Conservation (phyloP, 345 rosid genomes). For the Sonneratia caseolaris region DNA sequence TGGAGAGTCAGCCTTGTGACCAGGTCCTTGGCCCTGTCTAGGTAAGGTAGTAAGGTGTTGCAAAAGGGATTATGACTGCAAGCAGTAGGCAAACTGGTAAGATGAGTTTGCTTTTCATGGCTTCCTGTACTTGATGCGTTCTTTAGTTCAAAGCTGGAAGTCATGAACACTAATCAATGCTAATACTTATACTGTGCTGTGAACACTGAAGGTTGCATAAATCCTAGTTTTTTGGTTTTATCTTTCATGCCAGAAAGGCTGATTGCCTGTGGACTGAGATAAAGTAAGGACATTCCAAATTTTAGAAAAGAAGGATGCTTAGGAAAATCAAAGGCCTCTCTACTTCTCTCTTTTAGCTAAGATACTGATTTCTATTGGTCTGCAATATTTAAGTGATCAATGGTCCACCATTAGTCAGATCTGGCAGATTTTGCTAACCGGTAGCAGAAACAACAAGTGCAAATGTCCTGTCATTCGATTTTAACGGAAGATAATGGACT, state of each 20-base stretch:
- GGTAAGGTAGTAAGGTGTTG: conserved; percentile 18
- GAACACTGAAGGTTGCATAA: neutral
- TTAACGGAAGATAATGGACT: neutral
- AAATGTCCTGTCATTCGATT: neutral
- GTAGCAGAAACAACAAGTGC: neutral
- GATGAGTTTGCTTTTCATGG: conserved; percentile 7
- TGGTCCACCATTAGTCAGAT: neutral
- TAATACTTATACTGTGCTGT: neutral
- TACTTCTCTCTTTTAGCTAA: neutral
- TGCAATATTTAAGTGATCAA: neutral
- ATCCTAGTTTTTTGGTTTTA: neutral
- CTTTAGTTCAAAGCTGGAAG: neutral
- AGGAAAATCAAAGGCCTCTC: conserved; percentile 16
- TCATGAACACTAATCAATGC: too few species aligned
- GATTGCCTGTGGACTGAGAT: conserved; percentile 14
- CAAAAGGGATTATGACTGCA: conserved; percentile 16
- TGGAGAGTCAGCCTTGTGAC: conserved; percentile 18
- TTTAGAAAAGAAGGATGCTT: conserved; percentile 12
- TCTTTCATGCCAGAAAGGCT: conserved; percentile 4
- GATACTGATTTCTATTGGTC: neutral
- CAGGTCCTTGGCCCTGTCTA: conserved; percentile 23
- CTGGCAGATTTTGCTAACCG: neutral
- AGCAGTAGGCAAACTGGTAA: conserved; percentile 13
- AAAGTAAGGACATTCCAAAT: neutral
- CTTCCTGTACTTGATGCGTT: neutral